A percentile compares a stretch with the other conserved stretches of the same genome.
phyloP scores from a whole-genome alignment of 2,329 filamentous ascomycete genomes.

The Diaporthe vexans region DNA sequence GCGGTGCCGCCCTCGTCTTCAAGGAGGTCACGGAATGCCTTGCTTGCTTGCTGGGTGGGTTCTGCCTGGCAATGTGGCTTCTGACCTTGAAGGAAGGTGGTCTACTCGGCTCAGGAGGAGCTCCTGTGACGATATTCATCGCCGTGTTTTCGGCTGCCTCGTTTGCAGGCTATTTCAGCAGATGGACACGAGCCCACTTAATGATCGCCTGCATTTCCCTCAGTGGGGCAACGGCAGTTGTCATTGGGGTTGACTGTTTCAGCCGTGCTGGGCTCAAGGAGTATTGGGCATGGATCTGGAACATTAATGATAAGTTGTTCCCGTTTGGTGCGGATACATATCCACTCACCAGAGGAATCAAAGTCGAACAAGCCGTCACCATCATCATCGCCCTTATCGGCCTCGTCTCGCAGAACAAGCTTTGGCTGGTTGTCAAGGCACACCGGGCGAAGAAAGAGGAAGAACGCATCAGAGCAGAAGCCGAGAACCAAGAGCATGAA shows the following conservation, averaged over 20 bases:
- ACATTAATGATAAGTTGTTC: conserved; percentile 83
- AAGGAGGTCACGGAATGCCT: conserved; percentile 84
- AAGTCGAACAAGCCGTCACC: conserved; percentile 84
- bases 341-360: conserved; percentile 87
- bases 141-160: conserved; percentile 75
- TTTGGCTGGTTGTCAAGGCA: conserved; percentile 86
- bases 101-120: conserved; percentile 70
- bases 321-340: conserved; percentile 83
- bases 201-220: conserved; percentile 85
- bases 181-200: conserved; percentile 82
- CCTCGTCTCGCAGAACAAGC: conserved; percentile 84
- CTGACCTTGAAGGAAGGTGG: conserved; percentile 83
- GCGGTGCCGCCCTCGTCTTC: conserved; percentile 82
- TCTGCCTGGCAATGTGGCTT: conserved; percentile 92
- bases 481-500: conserved; percentile 74
- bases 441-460: conserved; percentile 67
- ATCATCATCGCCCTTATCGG: conserved; percentile 82
- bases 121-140: conserved; percentile 81
- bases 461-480: conserved; percentile 64
- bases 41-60: conserved; percentile 90
- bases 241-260: conserved; percentile 92
- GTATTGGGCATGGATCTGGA: conserved; percentile 96
- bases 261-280: conserved; percentile 92
- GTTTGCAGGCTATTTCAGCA: conserved; percentile 84
- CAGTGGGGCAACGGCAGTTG: conserved; percentile 81